A percentile compares a stretch with the other conserved stretches of the same genome.
Conservation (phyloP, 2,329 filamentous ascomycete species). For the Albophoma yamanashiensis region DNA sequence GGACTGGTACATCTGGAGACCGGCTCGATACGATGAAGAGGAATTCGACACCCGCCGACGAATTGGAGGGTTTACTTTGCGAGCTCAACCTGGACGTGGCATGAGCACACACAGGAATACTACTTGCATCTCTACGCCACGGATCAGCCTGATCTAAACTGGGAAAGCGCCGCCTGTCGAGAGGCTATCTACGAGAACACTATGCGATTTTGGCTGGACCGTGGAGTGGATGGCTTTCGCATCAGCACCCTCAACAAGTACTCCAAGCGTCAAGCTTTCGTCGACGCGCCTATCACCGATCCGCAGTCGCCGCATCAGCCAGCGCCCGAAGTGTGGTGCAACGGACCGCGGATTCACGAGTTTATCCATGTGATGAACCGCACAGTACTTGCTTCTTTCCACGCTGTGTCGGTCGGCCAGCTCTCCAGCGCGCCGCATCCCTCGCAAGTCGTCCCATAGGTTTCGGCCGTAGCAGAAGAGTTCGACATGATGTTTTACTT, state of each 20-base stretch:
- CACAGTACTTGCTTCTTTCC: slow-evolving; percentile 40
- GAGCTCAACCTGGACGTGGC: slow-evolving; percentile 40
- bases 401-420: slow-evolving; percentile 53
- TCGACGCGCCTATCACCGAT: slow-evolving; percentile 38
- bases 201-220: slow-evolving; percentile 65
- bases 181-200: slow-evolving; percentile 55
- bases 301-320: slow-evolving; percentile 27
- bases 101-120: slow-evolving; percentile 39
- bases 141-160: slow-evolving; percentile 68
- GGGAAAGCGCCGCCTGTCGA: slow-evolving; percentile 57
- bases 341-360: slow-evolving; percentile 52
- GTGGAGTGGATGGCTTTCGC: slow-evolving; percentile 54
- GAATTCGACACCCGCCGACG: slow-evolving; percentile 46
- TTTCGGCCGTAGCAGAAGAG: slow-evolving; percentile 39
- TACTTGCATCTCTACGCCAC: slow-evolving; percentile 53
- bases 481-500: slow-evolving; percentile 54
- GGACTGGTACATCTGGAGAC: slow-evolving; percentile 58
- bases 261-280: slow-evolving; percentile 46
- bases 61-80: slow-evolving; percentile 41
- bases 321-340: slow-evolving; percentile 41
- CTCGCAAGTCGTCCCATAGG: slow-evolving; percentile 41
- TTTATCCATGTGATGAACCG: slow-evolving; percentile 49
- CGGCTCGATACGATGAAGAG: slow-evolving; percentile 41
- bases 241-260: slow-evolving; percentile 62
- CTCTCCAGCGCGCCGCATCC: slow-evolving; percentile 44